Evolutionary conservation across 2,329 filamentous ascomycete genomes (phyloP).

Genomic region (Periglandula ipomoeae): DNA sequence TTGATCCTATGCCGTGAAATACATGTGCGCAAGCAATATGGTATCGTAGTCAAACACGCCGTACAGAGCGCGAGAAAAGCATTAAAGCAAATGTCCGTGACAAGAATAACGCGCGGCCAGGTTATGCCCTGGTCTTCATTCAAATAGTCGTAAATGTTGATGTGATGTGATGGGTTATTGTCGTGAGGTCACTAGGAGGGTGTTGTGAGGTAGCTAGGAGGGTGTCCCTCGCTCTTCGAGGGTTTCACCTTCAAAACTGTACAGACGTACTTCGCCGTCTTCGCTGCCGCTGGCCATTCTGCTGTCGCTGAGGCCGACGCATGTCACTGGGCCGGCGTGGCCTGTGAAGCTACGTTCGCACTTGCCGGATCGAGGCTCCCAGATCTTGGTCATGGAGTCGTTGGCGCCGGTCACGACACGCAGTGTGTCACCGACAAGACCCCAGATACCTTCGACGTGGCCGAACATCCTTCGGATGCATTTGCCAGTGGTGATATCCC

Average conservation of each 20-base stretch:
- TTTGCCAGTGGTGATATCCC: conserved; percentile 75
- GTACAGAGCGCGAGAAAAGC: not conserved
- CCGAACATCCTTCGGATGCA: conserved; percentile 93
- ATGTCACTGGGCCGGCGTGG: conserved; percentile 85
- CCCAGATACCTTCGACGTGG: conserved; percentile 94
- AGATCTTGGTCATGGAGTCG: conserved; percentile 87
- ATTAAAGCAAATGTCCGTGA: not conserved
- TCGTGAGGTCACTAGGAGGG: too few relatives aligned
- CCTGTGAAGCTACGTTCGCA: conserved; percentile 90
- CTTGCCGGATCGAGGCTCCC: conserved; percentile 85
- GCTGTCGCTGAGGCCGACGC: conserved; percentile 82
- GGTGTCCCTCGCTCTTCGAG: conserved; percentile 43
- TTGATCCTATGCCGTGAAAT: not conserved
- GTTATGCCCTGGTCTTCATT: not conserved
- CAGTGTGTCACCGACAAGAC: conserved; percentile 77
- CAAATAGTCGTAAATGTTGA: not conserved
- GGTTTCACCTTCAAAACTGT: conserved; percentile 57
- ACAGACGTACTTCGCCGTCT: conserved; percentile 82
- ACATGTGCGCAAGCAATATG: not conserved
- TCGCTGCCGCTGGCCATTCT: conserved; percentile 87
- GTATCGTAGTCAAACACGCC: not conserved
- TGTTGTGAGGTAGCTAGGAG: conserved; percentile 26
- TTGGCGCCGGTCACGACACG: conserved; percentile 84
- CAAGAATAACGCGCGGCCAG: not conserved
- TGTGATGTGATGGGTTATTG: too few relatives aligned